Evolutionary conservation across 495 filamentous ascomycete genomes (phyloP).

Genomic region (Astrothelium subdiscretum): DNA sequence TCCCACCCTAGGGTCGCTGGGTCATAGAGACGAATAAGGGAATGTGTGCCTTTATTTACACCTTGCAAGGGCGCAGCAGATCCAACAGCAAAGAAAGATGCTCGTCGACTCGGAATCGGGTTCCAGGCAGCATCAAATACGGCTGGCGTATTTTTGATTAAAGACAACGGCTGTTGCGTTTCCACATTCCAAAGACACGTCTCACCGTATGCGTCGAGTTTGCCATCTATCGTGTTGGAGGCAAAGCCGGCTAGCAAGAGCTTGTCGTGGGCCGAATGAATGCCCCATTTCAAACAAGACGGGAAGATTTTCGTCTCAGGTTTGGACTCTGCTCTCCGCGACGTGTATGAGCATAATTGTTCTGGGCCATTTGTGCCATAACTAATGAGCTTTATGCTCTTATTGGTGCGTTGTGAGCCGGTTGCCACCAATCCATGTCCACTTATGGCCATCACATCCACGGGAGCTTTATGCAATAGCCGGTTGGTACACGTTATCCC

Average conservation of each 20-base stretch:
- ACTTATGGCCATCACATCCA: slow-evolving; percentile 55
- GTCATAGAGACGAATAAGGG: slow-evolving; percentile 44
- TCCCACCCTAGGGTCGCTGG: slow-evolving; percentile 23
- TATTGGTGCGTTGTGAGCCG: slow-evolving; percentile 35
- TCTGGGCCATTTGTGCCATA: slow-evolving; percentile 5
- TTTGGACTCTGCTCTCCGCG: slow-evolving; percentile 20
- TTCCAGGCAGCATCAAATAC: slow-evolving; percentile 78
- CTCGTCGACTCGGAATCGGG: slow-evolving; percentile 42
- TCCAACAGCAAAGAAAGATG: slow-evolving; percentile 46
- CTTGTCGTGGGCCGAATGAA: slow-evolving; percentile 34
- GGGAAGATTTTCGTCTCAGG: slow-evolving; percentile 49
- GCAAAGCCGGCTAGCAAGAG: slow-evolving; percentile 69
- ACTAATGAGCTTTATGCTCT: slow-evolving; percentile 16
- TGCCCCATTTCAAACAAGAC: slow-evolving; percentile 64
- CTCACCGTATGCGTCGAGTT: slow-evolving; percentile 50
- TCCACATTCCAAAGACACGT: slow-evolving; percentile 59
- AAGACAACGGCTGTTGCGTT: slow-evolving; percentile 33
- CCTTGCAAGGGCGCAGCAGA: slow-evolving; percentile 18
- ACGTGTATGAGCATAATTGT: slow-evolving; percentile 10
- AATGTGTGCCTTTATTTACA: slow-evolving; percentile 33
- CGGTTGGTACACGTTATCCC: slow-evolving; percentile 34
- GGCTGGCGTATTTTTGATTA: slow-evolving; percentile 47
- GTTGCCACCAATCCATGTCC: slow-evolving; percentile 38
- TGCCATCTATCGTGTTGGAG: slow-evolving; percentile 43
- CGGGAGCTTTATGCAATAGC: slow-evolving; percentile 52